Evolutionary conservation across 345 rosid genomes (phyloP), one percentile per base, ranked within the genome.

Genomic region (Acer negundo): DNA sequence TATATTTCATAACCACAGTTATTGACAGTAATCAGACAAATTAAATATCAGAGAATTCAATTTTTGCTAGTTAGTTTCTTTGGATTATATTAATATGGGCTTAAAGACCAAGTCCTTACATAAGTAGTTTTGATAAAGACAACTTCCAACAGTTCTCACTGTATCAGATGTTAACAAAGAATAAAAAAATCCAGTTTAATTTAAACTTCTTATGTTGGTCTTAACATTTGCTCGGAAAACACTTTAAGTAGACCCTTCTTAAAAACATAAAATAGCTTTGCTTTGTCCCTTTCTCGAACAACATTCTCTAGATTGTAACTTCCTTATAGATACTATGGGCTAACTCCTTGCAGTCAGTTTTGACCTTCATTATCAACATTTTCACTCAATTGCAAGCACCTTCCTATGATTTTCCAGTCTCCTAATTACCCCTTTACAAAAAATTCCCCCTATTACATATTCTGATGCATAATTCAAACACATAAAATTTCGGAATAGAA

Each of bases 1-100:
- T 67, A 85, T 22, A 40, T 67, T n/a, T 22, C 63, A 59, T 59
- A 59, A 59, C 2, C 12, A 59, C 63, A 59, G 26, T 59, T 59
- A 62, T n/a, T 26, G 10, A 20, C 3, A 47, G 31, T 10, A 64
- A 64, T 49, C 31, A 16, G 56, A 44, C 8, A 73, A 23, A 20
- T 44, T 40, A 73, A 40, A 62, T 3, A 59, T 62, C 44, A 26
- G 24, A 10, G 24, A 28, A 53, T 26, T 70, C 19, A 53, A 13
- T 70, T 51, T 17, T 26, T 7, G 15, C 53, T 28, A 5, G 55
- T 44, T 42, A 68, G 53, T 40, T 40, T 70, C 17, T 17, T 19
- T 53, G 58, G n/a, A 15, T 53, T 53, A 16, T 53, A 8, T 16
- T 53, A 53, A 53, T 53, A 16, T 53, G n/a, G 4, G 58, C 58